Conservation (phyloP, 2,329 filamentous ascomycete genomes). For the Colletotrichum truncatum region DNA sequence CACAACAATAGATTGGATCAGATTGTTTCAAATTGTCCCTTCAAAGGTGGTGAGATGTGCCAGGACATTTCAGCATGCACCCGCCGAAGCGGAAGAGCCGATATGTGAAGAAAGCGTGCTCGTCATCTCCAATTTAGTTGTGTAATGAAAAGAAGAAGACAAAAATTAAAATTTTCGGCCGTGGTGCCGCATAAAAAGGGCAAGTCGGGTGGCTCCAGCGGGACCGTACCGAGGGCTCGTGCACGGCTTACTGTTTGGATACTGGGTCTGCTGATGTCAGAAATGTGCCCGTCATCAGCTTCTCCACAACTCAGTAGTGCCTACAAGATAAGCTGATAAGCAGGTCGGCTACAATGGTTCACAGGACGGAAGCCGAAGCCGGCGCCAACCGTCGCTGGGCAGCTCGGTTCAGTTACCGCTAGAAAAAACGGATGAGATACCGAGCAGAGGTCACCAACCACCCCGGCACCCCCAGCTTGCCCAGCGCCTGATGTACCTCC, state of each 20-base stretch:
- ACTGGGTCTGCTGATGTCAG: too few relatives aligned
- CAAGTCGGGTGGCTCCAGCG: constrained; percentile 2
- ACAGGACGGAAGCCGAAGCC: constrained; percentile 1
- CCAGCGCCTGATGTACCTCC: constrained; percentile 19
- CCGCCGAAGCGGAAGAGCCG: constrained; percentile 60
- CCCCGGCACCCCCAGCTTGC: constrained; percentile 3
- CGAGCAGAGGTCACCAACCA: not conserved
- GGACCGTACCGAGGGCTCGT: constrained; percentile 14
- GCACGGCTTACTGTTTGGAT: not conserved
- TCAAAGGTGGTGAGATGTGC: constrained; percentile 70
- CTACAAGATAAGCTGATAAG: constrained; percentile 1
- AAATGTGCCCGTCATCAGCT: not conserved
- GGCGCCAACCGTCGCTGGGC: not conserved
- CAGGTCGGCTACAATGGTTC: not conserved
- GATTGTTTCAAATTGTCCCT: constrained; percentile 71
- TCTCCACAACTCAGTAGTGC: not conserved
- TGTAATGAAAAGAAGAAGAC: constrained; percentile 58
- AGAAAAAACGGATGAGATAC: not conserved
- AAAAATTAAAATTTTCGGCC: constrained; percentile 31
- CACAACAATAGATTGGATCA: constrained; percentile 60
- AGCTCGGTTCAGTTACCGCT: constrained; percentile 22
- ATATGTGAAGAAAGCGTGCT: constrained; percentile 71
- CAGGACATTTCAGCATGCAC: constrained; percentile 73
- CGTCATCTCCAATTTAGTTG: constrained; percentile 87
- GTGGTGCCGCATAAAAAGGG: constrained; percentile 12